Base-by-base conservation (phyloP, 1,139 yeast species). In the Yamadazyma dushanensis region DNA sequence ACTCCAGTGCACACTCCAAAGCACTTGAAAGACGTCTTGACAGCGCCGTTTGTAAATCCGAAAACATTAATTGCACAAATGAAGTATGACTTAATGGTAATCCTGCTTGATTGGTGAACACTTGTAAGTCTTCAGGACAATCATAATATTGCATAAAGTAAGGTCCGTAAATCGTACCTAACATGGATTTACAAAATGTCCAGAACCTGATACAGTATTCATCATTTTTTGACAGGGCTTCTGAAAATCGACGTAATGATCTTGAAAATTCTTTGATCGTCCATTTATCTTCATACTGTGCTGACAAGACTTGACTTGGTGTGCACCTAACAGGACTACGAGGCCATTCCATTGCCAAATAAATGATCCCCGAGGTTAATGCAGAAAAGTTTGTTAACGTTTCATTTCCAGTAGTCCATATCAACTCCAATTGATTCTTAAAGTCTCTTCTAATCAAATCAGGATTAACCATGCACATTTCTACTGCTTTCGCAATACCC, bases 231-330 rank as follows among this genome's bases (percentile, higher is more conserved):
- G 54, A 64, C 2, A 58, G 56, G 0, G 78, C 74, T 44, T 76
- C 65, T 49, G 83, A 88, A 33, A 83, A 66, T 29, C 63, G 59
- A 40, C 72, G 68, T 19, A 78, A 59, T 47, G 80, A 79, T 3
- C 56, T 50, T 34, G 69, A 68, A 41, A 73, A 76, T 49, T 83
- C 90, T 19, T 31, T 33, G 9, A 39, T 28, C 2, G 28, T 9
- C 35, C 33, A 16, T 10, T 28, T 28, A 13, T 35, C 31, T n/a
- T 16, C 22, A 13, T 25, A 13, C n/a, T 25, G 18, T 15, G 7
- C 8, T 25, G 27, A 11, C n/a, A 25, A 7, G 9, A 8, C n/a
- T n/a, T n/a, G n/a, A n/a, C n/a, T n/a, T n/a, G n/a, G n/a, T n/a
- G n/a, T n/a, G n/a, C n/a, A n/a, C n/a, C n/a, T n/a, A n/a, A n/a